Evolutionary conservation across 148 eudicot species (phyloP).

Genomic region (Cornus controversa): DNA sequence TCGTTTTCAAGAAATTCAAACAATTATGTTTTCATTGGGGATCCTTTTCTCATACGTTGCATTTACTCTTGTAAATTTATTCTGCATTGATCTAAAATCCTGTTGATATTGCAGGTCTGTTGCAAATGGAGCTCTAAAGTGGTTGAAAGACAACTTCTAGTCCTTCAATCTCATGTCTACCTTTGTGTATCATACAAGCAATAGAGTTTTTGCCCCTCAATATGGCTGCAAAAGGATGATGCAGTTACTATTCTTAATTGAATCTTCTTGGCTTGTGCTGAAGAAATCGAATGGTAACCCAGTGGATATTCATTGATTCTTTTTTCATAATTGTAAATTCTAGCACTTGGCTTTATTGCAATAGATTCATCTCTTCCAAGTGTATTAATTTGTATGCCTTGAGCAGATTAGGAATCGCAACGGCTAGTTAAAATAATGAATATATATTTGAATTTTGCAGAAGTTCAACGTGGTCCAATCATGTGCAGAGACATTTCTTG

Average conservation of each 20-base stretch:
- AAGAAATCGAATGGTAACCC: background rate
- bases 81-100: background rate
- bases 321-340: constrained; percentile 1
- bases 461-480: background rate
- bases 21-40: background rate
- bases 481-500: too few species aligned
- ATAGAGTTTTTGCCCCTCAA: constrained; percentile 12
- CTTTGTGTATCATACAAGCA: background rate
- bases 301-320: constrained; percentile 10
- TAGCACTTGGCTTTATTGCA: background rate
- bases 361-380: background rate
- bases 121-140: constrained; percentile 78
- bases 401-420: background rate
- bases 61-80: background rate
- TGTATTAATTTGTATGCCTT: constrained; percentile 11
- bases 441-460: constrained; percentile 5
- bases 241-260: background rate
- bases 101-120: constrained; percentile 60
- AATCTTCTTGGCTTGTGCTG: background rate
- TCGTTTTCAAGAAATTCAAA: too few species aligned
- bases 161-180: background rate
- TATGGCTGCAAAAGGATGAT: background rate
- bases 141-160: constrained; percentile 79
- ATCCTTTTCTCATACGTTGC: background rate
- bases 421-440: background rate